Conservation (phyloP, 768 basidiomycete species). For the Tulasnella calospora region DNA sequence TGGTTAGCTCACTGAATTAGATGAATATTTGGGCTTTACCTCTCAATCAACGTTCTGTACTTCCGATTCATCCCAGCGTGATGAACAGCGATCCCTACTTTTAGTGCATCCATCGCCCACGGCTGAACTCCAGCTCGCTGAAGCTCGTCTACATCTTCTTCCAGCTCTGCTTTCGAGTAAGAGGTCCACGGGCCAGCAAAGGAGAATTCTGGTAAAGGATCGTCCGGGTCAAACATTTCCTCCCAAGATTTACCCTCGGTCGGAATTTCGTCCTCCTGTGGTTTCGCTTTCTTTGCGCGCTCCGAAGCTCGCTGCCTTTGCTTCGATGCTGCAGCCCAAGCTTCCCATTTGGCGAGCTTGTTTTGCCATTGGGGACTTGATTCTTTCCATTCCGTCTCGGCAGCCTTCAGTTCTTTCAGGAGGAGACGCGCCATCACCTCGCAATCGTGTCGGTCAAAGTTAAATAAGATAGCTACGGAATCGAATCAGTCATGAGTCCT, state of each 20-base stretch:
- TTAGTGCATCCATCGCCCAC: constrained; percentile 50
- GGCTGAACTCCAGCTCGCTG: constrained; percentile 37
- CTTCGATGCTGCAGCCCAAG: constrained; percentile 47
- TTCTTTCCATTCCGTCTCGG: constrained; percentile 51
- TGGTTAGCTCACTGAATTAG: neutral
- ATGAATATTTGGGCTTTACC: constrained; percentile 36
- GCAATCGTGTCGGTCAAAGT: constrained; percentile 57
- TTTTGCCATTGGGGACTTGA: constrained; percentile 46
- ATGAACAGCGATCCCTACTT: constrained; percentile 62
- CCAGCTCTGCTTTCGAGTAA: constrained; percentile 48
- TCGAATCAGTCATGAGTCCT: neutral
- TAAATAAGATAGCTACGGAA: constrained; percentile 65
- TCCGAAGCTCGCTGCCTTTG: constrained; percentile 46
- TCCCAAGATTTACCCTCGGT: constrained; percentile 43
- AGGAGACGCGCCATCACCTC: constrained; percentile 50
- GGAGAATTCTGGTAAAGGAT: constrained; percentile 56
- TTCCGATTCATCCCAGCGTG: constrained; percentile 64
- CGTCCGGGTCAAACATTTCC: constrained; percentile 49
- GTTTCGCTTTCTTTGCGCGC: constrained; percentile 40
- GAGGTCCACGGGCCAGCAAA: constrained; percentile 44
- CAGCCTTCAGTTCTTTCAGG: constrained; percentile 36
- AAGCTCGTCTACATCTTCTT: constrained; percentile 46
- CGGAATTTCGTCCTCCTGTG: constrained; percentile 33
- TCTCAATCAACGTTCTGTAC: constrained; percentile 56
- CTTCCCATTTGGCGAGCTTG: constrained; percentile 50